Base-by-base conservation (phyloP, 2,329 filamentous ascomycete genomes). In the Teratosphaeria destructans region DNA sequence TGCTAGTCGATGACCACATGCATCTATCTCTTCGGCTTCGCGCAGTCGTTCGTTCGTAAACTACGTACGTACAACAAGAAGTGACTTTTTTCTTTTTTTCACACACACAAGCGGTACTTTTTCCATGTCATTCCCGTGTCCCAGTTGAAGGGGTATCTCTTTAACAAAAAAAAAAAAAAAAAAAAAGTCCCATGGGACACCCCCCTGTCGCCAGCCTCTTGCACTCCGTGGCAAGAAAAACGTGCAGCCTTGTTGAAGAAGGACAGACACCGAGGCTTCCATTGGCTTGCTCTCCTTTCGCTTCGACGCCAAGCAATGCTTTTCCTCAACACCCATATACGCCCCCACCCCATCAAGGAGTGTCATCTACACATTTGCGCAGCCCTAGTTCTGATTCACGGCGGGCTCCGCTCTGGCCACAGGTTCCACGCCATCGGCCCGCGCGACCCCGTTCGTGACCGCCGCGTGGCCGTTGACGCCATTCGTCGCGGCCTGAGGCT, bases 401-500 rank as follows among this genome's bases (percentile, higher is more conserved):
- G 43, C 19, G 19, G 23, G 43, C 43, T 23, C 16, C 16, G 23
- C n/a, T n/a, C 23, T 49, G 6, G 43, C 43, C 8, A 49, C n/a
- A 49, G 43, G n/a, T 19, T 49, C n/a, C 43, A 49, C 43, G n/a
- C 43, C 43, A 23, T 26, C 43, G 19, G 43, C 5, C n/a, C 23
- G 43, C 47, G 56, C 57, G 19, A 23, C 52, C 26, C 60, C 60
- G 39, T 61, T 59, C 4, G 49, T 52, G 7, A 23, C 23, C 23
- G 54, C 26, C 7, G 56, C 53, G 14, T 62, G 57, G 16, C 61
- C 65, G 43, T 67, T 67, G 5, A 60, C 57, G 16, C 55, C 56
- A 14, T 11, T 57, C 14, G 47, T 65, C 62, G 49, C 63, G 58
- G 32, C 64, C 59, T 53, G 65, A 60, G 14, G 55, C 58, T 56